phyloP scores from a whole-genome alignment of 2,329 filamentous ascomycete genomes.

The Talaromyces islandicus region DNA sequence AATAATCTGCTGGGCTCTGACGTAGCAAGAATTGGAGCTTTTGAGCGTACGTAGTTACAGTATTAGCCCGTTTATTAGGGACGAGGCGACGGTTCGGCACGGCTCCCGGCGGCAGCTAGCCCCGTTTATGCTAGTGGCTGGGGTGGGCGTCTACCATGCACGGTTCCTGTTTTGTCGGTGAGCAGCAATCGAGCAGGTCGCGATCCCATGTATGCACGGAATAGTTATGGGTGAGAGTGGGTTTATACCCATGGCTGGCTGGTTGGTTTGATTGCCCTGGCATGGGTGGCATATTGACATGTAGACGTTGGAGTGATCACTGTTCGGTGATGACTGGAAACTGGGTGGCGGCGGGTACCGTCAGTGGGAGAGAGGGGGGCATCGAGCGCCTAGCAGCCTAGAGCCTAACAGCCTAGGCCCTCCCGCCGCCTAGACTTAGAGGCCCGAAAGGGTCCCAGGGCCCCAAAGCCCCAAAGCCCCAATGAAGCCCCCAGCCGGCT shows the following conservation, averaged over 20 bases:
- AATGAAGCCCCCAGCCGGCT: background rate
- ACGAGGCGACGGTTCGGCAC: slow-evolving; percentile 6
- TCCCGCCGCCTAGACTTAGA: no score
- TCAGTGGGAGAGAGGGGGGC: background rate
- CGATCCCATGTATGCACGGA: no score
- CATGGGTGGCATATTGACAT: no score
- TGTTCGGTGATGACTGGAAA: background rate
- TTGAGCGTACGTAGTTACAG: background rate
- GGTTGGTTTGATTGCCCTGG: no score
- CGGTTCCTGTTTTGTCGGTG: background rate
- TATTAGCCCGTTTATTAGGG: background rate
- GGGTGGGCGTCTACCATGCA: background rate
- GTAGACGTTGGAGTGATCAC: background rate
- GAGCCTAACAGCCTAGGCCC: no score
- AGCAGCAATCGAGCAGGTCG: background rate
- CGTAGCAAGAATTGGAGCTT: background rate
- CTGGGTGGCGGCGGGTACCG: background rate
- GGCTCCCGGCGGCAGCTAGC: slow-evolving; percentile 9
- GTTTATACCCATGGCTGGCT: background rate
- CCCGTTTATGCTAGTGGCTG: slow-evolving; percentile 1
- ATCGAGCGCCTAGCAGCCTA: background rate
- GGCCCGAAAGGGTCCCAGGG: background rate
- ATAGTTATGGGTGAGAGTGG: background rate
- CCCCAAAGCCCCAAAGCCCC: background rate
- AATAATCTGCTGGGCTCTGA: background rate